phyloP scores from a whole-genome alignment of 768 basidiomycete genomes.

The Ramaria sp. region DNA sequence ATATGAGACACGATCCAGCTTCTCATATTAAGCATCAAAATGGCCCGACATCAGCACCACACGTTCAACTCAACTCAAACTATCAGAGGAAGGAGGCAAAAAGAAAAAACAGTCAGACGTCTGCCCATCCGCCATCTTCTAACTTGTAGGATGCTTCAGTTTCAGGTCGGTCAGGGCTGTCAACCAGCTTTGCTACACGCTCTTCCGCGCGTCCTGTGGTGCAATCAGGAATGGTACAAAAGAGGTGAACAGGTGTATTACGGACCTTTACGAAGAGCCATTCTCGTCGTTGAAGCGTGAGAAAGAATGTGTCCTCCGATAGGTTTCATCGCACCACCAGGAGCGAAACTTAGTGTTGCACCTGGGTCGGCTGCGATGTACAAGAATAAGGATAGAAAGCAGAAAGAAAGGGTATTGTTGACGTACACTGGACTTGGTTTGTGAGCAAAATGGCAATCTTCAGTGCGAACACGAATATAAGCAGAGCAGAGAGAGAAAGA shows the following conservation, averaged over 20 bases:
- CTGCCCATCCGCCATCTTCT: slow-evolving; percentile 85
- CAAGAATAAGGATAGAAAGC: not conserved
- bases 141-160: slow-evolving; percentile 88
- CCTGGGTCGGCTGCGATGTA: slow-evolving; percentile 70
- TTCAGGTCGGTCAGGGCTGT: slow-evolving; percentile 82
- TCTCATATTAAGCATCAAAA: too few species aligned
- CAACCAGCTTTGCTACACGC: slow-evolving; percentile 82
- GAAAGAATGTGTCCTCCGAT: slow-evolving; percentile 86
- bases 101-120: slow-evolving; percentile 37
- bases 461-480: slow-evolving; percentile 14
- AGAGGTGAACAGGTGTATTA: not conserved
- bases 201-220: slow-evolving; percentile 73
- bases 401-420: too few species aligned
- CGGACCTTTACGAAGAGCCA: slow-evolving; percentile 80
- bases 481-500: slow-evolving; percentile 5
- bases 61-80: too few species aligned
- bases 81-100: not conserved
- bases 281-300: slow-evolving; percentile 78
- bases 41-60: too few species aligned
- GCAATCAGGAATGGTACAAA: not conserved
- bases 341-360: slow-evolving; percentile 91
- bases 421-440: slow-evolving; percentile 85
- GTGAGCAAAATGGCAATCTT: slow-evolving; percentile 82
- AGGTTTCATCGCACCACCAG: slow-evolving; percentile 85
- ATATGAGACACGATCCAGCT: too few species aligned